These are phyloP conservation scores for Pseudogymnoascus sp. DNA, from an alignment of 2,329 filamentous ascomycete genomes.

Conservation along the genomic window DNA sequence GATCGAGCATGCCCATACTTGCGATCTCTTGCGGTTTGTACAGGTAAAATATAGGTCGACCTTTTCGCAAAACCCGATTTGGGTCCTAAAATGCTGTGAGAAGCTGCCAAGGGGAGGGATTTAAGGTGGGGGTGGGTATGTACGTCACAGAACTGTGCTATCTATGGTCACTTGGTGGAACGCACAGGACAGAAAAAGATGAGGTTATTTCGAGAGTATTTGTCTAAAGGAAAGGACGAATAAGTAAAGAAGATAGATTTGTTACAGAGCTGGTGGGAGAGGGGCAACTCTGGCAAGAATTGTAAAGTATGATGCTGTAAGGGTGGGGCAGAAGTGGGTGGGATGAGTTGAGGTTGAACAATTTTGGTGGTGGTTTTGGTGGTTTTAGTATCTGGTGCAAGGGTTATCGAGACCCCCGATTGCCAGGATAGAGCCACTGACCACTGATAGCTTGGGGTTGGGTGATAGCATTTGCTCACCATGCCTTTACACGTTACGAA, in stretches of 20 bases:
- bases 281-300: constrained; percentile 4
- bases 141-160: background rate
- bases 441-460: background rate
- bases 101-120: background rate
- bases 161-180: background rate
- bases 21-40: background rate
- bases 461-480: constrained; percentile 3
- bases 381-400: background rate
- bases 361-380: background rate
- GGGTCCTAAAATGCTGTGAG: constrained; percentile 1
- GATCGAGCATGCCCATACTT: constrained; percentile 4
- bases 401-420: background rate
- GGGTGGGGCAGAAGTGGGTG: constrained; percentile 14
- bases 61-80: background rate
- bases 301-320: constrained; percentile 6
- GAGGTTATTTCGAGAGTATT: background rate
- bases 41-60: background rate
- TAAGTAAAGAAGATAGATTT: background rate
- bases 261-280: background rate
- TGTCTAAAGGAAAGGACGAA: background rate
- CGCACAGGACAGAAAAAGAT: background rate
- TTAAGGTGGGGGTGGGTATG: background rate
- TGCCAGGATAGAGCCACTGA: background rate
- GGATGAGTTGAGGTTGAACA: constrained; percentile 3
- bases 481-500: background rate